phyloP scores from a whole-genome alignment of 345 rosid species.

The Brassica incana region DNA sequence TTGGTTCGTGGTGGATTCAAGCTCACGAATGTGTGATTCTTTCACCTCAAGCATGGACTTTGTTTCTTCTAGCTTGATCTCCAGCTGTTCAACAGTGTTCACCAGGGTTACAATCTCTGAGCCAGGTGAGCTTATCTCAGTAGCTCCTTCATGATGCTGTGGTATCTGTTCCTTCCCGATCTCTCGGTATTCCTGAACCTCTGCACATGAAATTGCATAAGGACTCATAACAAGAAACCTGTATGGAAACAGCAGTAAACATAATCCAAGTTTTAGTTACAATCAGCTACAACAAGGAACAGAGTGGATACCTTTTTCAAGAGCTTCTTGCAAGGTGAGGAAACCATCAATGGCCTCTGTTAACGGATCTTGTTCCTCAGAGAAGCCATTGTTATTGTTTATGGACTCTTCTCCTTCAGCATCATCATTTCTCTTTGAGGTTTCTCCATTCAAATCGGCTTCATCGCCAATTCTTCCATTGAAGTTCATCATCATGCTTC shows the following conservation, averaged over 20 bases:
- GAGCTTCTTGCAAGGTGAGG: conserved; percentile 65
- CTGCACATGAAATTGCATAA: conserved; percentile 42
- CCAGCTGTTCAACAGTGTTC: conserved; percentile 49
- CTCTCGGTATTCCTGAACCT: conserved; percentile 53
- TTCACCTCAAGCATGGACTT: conserved; percentile 47
- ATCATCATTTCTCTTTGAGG: conserved; percentile 23
- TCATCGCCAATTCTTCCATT: conserved; percentile 59
- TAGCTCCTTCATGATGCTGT: conserved; percentile 23
- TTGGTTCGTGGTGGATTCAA: conserved; percentile 48
- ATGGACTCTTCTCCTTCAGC: conserved; percentile 47
- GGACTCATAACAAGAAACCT: neutral
- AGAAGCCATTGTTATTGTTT: conserved; percentile 34
- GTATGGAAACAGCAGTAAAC: neutral
- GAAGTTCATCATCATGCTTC: conserved; percentile 44
- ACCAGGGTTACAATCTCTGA: conserved; percentile 38
- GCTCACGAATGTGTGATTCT: conserved; percentile 55
- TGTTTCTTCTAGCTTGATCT: conserved; percentile 53
- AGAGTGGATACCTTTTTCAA: conserved; percentile 53
- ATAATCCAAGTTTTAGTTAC: neutral
- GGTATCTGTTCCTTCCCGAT: conserved; percentile 47
- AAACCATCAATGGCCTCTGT: conserved; percentile 50
- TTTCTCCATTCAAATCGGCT: conserved; percentile 34
- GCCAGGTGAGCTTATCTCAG: conserved; percentile 44
- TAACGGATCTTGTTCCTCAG: conserved; percentile 59
- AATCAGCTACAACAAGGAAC: neutral